Base-by-base conservation (phyloP, 805 yeast species). In the Brettanomyces naardenensis region DNA sequence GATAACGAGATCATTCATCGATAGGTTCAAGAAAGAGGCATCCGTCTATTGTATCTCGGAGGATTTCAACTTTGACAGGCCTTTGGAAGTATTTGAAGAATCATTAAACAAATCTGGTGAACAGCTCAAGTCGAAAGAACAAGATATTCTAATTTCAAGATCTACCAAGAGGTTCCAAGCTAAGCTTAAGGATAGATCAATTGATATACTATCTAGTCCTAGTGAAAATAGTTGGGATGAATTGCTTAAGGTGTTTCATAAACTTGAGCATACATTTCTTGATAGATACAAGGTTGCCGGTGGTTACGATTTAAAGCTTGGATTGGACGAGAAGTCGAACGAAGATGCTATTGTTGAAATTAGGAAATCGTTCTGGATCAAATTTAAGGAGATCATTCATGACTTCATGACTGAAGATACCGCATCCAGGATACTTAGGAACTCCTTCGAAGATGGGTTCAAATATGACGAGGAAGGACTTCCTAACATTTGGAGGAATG, bases 401-500 rank as follows among this genome's bases (percentile, higher is more conserved):
- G 82, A 80, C 39, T 69, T 73, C 46, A 59, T 84, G 35, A 70
- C 75, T 21, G 81, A 75, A 42, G 95, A 84, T 37, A 75, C 71
- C 17, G 73, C 84, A 6, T 65, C 80, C 2, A 64, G 68, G 37
- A 68, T 86, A 19, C 59, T 90, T 53, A 78, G 85, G 53, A 94
- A 85, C 42, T 65, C 75, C 41, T 90, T 92, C 62, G 97, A 90
- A 49, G 85, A 78, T 40, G 65, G 61, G 31, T 90, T 92, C 64
- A 70, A 90, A 48, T 92, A 83, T 55, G 96, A 88, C 56, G 78
- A 72, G 26, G 71, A 79, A 43, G 94, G 89, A 3, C 59, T 86
- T 21, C 98, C 98, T 11, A 71, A 77, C 28, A 66, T 89, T 23
- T 90, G 95, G 84, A 77, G 74, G 46, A 78, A 76, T 38, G 72